These are phyloP conservation scores for Salix dunnii DNA, from an alignment of 345 rosid species.

Conservation along the genomic window DNA sequence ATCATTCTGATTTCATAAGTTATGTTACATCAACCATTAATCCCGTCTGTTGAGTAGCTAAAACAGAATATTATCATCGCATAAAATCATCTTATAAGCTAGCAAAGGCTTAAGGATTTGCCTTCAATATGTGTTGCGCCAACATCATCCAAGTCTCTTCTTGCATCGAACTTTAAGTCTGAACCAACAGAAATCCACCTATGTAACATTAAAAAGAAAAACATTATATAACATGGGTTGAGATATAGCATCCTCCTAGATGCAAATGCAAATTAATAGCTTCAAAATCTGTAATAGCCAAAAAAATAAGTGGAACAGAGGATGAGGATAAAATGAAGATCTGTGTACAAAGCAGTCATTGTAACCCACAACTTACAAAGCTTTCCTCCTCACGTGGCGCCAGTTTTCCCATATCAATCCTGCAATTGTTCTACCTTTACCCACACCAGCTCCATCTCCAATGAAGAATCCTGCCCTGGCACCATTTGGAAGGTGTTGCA, in stretches of 20 bases:
- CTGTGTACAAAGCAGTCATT: slow-evolving; percentile 2
- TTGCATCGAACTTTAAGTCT: slow-evolving; percentile 90
- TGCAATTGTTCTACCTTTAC: slow-evolving; percentile 97
- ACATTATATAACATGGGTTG: slow-evolving; percentile 11
- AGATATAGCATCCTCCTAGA: background rate
- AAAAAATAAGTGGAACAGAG: background rate
- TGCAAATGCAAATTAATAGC: background rate
- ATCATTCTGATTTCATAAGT: background rate
- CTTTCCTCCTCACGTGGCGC: slow-evolving; percentile 76
- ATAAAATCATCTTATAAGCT: background rate
- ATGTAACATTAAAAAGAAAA: slow-evolving; percentile 22
- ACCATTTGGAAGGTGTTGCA: slow-evolving; percentile 81
- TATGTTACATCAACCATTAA: background rate
- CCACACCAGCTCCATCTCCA: slow-evolving; percentile 99
- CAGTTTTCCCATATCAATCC: slow-evolving; percentile 98
- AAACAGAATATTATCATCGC: background rate
- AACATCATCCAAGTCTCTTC: slow-evolving; percentile 97
- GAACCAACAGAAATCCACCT: slow-evolving; percentile 99
- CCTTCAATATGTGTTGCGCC: slow-evolving; percentile 81
- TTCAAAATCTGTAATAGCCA: background rate
- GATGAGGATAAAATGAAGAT: background rate
- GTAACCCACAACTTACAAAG: slow-evolving; percentile 58
- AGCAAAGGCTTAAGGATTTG: slow-evolving; percentile 24
- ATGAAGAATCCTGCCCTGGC: slow-evolving; percentile 90
- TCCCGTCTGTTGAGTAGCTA: background rate